A percentile compares a stretch with the other conserved stretches of the same genome.
Conservation (phyloP, 352 stramenopile genomes). For the Globisporangium lucens region DNA sequence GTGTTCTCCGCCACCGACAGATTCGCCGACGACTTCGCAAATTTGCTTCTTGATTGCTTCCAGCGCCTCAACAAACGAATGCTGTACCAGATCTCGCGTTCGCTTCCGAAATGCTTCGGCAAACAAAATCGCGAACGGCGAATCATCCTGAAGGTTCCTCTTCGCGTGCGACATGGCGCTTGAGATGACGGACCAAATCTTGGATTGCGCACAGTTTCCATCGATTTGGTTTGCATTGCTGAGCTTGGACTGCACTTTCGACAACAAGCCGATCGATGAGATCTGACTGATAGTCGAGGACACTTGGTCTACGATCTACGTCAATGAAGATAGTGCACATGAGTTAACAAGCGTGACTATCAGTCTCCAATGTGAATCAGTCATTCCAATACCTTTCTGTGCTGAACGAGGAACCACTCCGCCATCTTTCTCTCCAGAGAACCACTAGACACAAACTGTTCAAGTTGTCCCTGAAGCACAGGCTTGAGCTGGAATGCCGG, state of each 20-base stretch:
- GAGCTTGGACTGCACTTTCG: conserved; percentile 57
- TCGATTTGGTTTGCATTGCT: conserved; percentile 33
- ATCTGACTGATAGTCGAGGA: conserved; percentile 52
- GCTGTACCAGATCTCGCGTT: conserved; percentile 69
- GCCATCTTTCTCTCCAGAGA: conserved; percentile 26
- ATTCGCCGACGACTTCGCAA: conserved; percentile 31
- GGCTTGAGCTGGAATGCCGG: conserved; percentile 24
- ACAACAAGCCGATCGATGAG: conserved; percentile 51
- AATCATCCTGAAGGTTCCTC: conserved; percentile 16
- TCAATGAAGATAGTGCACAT: not conserved
- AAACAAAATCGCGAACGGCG: conserved; percentile 64
- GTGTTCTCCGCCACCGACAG: conserved; percentile 19
- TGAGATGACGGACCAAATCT: conserved; percentile 31
- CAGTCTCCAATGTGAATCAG: not conserved
- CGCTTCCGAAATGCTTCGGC: conserved; percentile 55
- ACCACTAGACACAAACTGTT: conserved; percentile 31
- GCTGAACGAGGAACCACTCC: conserved; percentile 36
- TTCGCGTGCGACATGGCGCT: not conserved
- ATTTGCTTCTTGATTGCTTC: conserved; percentile 69
- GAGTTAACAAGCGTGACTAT: not conserved
- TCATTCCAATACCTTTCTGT: conserved; percentile 29
- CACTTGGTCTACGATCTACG: conserved; percentile 40
- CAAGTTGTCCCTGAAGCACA: conserved; percentile 27
- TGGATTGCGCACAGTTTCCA: conserved; percentile 29
- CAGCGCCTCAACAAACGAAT: conserved; percentile 72